phyloP scores from a whole-genome alignment of 495 filamentous ascomycete species.

The Neurospora cerealis region DNA sequence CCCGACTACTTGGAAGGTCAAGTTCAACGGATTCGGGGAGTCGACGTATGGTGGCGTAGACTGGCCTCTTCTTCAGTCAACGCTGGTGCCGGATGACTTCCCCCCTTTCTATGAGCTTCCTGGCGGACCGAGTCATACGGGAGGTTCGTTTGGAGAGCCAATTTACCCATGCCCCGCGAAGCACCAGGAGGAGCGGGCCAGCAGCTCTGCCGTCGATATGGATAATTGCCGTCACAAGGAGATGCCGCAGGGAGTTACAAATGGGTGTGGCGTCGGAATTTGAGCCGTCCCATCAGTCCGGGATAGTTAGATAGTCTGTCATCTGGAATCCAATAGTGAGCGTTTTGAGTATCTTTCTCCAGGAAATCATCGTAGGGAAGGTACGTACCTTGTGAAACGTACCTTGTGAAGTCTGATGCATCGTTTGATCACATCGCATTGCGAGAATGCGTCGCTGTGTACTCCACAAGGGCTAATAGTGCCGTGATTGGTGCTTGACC shows the following conservation, averaged over 20 bases:
- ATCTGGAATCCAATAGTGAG: neutral
- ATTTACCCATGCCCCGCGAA: neutral
- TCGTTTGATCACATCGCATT: neutral
- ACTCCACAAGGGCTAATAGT: neutral
- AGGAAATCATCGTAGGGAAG: neutral
- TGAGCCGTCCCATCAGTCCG: neutral
- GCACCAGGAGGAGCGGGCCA: neutral
- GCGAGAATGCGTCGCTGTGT: neutral
- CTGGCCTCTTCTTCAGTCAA: neutral
- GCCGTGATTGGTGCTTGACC: neutral
- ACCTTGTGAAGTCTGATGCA: neutral
- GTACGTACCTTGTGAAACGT: neutral
- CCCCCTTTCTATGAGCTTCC: conserved; percentile 5
- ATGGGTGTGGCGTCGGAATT: neutral
- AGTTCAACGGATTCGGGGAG: conserved; percentile 9
- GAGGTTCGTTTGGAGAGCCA: neutral
- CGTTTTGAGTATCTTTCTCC: neutral
- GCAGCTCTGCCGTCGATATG: too few relatives aligned
- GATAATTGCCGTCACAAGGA: neutral
- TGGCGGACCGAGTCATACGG: neutral
- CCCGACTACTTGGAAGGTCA: conserved; percentile 12
- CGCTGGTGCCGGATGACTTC: neutral
- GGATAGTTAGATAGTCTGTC: neutral
- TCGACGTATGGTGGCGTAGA: conserved; percentile 4
- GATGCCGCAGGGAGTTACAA: neutral